Evolutionary conservation across 768 basidiomycete species (phyloP), one percentile per base, ranked within the genome.

Genomic region (Piloderma croceum): DNA sequence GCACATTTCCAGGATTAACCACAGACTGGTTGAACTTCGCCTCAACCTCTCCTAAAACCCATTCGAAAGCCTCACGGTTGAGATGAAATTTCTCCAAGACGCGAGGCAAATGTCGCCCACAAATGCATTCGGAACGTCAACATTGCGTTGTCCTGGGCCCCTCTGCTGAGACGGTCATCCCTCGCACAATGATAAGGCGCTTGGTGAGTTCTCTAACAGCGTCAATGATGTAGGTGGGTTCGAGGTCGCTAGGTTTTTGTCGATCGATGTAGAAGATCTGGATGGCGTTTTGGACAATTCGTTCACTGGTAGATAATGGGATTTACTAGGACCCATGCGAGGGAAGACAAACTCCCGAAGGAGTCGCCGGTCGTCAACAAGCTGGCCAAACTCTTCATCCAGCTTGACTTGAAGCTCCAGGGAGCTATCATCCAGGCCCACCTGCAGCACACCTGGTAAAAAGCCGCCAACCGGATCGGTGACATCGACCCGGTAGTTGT

Each of bases 261-360:
- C 79, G 73, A 63, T 98, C 93, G 54, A 99, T 90, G 49, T 93
- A 90, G 81, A 98, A 98, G 55, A 97, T 93, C 51, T 98, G 94
- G 9, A 79, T 74, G 0, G 93, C 87, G 56, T 98, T 98, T 54
- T 96, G 92, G 33, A 97, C 81, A 52, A 98, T 91, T 38, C 96
- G 96, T 98, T 97, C 67, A 97, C 94, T 3, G 94, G 96, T 10
- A 98, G 79, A 45, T 90, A 92, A 46, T 90, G 89, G 2, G 81
- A 79, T 5, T 71, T 68, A 22, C 71, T 76, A 6, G 83, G 79
- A 24, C 86, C 79, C 1, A 78, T 74, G 15, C 80, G 74, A 9
- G 79, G 81, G 76, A 93, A 96, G 46, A 97, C 76, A 64, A 90
- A 90, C 5, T 60, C 48, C n/a, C 94, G 85, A 4, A 99, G 70